Evolutionary conservation across 2,329 filamentous ascomycete genomes (phyloP).

Genomic region (Hypocrella siamensis): DNA sequence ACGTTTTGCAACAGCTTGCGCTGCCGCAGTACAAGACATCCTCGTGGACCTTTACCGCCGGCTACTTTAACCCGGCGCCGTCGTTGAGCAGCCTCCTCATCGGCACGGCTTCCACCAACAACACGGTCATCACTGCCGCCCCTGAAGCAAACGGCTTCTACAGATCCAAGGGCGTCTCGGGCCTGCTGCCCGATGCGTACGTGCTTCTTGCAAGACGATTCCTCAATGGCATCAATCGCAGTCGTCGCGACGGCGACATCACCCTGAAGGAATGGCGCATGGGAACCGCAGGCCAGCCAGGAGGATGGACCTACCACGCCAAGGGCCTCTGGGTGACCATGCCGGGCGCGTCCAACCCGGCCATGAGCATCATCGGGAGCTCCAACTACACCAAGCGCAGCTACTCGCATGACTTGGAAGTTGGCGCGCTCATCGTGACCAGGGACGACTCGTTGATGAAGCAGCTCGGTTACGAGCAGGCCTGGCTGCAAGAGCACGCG

Average conservation of each 20-base stretch:
- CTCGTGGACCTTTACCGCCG: slow-evolving; percentile 91
- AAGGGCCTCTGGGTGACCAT: slow-evolving; percentile 88
- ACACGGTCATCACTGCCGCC: slow-evolving; percentile 81
- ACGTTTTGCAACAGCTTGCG: slow-evolving; percentile 54
- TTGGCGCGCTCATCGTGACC: slow-evolving; percentile 75
- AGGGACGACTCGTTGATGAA: slow-evolving; percentile 54
- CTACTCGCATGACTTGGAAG: slow-evolving; percentile 84
- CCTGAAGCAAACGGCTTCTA: slow-evolving; percentile 95
- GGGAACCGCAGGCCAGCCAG: slow-evolving; percentile 65
- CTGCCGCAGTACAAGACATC: slow-evolving; percentile 47
- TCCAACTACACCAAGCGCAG: slow-evolving; percentile 93
- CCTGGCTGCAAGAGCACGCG: slow-evolving; percentile 65
- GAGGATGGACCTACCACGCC: slow-evolving; percentile 93
- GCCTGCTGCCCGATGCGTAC: slow-evolving; percentile 82
- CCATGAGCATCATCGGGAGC: slow-evolving; percentile 73
- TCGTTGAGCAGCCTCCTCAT: slow-evolving; percentile 69
- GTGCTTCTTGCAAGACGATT: slow-evolving; percentile 77
- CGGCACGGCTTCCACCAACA: slow-evolving; percentile 49
- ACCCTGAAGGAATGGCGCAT: slow-evolving; percentile 74
- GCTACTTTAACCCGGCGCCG: slow-evolving; percentile 94
- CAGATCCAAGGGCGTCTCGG: slow-evolving; percentile 71
- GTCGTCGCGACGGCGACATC: slow-evolving; percentile 39
- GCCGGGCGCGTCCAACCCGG: slow-evolving; percentile 47
- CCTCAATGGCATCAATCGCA: slow-evolving; percentile 39
- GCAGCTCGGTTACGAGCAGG: slow-evolving; percentile 63